Conservation (phyloP, 495 filamentous ascomycete species). For the Annulohypoxylon moriforme region DNA sequence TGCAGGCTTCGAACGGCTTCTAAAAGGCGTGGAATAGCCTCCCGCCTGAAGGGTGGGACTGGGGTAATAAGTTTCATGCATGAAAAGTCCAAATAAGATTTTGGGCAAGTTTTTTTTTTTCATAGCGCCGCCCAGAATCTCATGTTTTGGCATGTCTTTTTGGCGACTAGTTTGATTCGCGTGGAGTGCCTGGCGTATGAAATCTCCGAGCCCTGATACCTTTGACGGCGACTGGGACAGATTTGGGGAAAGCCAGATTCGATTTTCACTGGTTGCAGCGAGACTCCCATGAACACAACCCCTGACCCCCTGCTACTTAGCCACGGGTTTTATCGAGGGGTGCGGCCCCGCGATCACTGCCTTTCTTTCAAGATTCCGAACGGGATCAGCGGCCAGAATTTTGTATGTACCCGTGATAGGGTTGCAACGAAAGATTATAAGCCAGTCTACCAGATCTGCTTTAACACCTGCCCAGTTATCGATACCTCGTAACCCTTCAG, state of each 20-base stretch:
- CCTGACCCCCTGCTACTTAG: conserved; percentile 31
- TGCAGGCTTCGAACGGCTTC: conserved; percentile 31
- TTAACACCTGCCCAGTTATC: conserved; percentile 28
- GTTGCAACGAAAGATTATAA: conserved; percentile 38
- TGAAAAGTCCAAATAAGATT: conserved; percentile 35
- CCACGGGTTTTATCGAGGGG: conserved; percentile 37
- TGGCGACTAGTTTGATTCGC: conserved; percentile 34
- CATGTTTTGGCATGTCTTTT: conserved; percentile 26
- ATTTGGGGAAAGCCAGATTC: conserved; percentile 38
- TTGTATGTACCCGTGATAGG: conserved; percentile 40
- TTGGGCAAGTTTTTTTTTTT: conserved; percentile 10
- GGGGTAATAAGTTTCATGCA: conserved; percentile 39
- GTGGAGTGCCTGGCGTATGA: conserved; percentile 37
- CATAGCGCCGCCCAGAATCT: conserved; percentile 22
- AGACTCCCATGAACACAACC: conserved; percentile 35
- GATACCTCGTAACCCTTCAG: conserved; percentile 28
- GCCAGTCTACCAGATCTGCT: conserved; percentile 40
- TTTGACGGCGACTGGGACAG: conserved; percentile 34
- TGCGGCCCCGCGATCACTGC: conserved; percentile 38
- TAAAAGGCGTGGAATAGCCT: conserved; percentile 32
- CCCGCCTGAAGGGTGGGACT: conserved; percentile 28
- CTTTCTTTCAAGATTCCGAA: conserved; percentile 38
- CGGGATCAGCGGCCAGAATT: conserved; percentile 38
- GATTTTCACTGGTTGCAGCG: conserved; percentile 39
- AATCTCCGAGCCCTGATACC: conserved; percentile 42